Evolutionary conservation across 176 grass and related monocot species (phyloP), one percentile per base, ranked within the genome.

Genomic region (Saccharum spontaneum): DNA sequence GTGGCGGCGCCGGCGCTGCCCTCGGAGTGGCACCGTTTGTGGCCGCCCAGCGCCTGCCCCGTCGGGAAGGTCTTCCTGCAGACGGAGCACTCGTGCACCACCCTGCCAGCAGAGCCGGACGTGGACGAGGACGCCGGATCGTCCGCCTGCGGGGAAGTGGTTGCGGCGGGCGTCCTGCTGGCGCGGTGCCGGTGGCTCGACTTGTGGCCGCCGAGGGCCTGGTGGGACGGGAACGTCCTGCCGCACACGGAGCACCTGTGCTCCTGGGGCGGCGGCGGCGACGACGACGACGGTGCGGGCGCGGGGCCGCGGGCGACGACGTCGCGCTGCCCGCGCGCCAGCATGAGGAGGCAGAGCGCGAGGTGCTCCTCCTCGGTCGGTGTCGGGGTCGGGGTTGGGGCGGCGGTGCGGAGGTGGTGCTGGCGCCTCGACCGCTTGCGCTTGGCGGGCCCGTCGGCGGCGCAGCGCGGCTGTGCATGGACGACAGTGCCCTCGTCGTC

Each of bases 1-100:
- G 43, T 18, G 36, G 10, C 4, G 41, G n/a, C 30, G 16, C 77
- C 89, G 40, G 73, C 38, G 70, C 45, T 46, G 34, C 93, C 90
- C 5, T 92, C 88, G 48, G 92, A 95, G 90, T 95, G 93, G 60
- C 88, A 82, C 39, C 90, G 87, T 86, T 92, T 95, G 83, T 95
- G 93, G 9, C 93, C 93, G 5, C 93, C 93, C 6, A 95, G 76
- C 26, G 90, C 93, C 72, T 95, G 90, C 24, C 93, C 93, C 0
- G 88, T 90, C 8, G 93, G 90, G 46, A 49, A 48, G 46, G 46
- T 7, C 86, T 91, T 95, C n/a, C 76, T 73, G 74, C 93, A 92
- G 10, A 92, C 78, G 10, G 93, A 90, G 83, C 93, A 95, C 93
- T 89, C 79, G 50, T 95, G 93, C 45, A 84, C 78, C 43, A 82